Evolutionary conservation across 73 alveolate genomes (phyloP).

Genomic region (Symbiodinium pilosum): DNA sequence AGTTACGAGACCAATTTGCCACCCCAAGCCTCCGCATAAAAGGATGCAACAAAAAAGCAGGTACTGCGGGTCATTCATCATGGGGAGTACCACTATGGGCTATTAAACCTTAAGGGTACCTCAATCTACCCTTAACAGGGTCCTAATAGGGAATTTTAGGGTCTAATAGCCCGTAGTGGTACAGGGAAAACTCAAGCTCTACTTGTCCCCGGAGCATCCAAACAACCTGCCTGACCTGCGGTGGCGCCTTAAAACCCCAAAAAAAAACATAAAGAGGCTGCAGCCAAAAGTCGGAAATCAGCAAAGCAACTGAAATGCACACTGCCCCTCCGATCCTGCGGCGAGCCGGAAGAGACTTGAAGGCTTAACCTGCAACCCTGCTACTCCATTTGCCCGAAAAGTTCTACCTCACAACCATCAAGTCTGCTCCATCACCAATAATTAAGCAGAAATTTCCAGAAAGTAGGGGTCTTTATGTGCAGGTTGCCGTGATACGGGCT

Average conservation of each 20-base stretch:
- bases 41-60: not conserved
- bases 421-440: too few species aligned
- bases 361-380: too few species aligned
- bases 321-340: conserved; percentile 46
- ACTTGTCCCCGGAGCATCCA: too few species aligned
- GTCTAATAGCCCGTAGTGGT: too few species aligned
- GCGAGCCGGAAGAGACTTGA: not conserved
- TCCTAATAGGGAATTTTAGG: not conserved
- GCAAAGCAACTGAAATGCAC: conserved; percentile 42
- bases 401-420: too few species aligned
- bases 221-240: too few species aligned
- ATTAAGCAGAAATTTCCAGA: too few species aligned
- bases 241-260: not conserved
- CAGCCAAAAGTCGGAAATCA: conserved; percentile 3
- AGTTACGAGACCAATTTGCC: not conserved
- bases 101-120: not conserved
- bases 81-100: not conserved
- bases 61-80: not conserved
- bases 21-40: not conserved
- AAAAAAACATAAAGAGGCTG: not conserved
- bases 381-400: too few species aligned
- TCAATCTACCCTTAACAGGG: not conserved
- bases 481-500: too few species aligned
- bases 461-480: too few species aligned
- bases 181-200: too few species aligned